Conservation (phyloP, 805 yeast species). For the Saccharomycopsis schoenii region DNA sequence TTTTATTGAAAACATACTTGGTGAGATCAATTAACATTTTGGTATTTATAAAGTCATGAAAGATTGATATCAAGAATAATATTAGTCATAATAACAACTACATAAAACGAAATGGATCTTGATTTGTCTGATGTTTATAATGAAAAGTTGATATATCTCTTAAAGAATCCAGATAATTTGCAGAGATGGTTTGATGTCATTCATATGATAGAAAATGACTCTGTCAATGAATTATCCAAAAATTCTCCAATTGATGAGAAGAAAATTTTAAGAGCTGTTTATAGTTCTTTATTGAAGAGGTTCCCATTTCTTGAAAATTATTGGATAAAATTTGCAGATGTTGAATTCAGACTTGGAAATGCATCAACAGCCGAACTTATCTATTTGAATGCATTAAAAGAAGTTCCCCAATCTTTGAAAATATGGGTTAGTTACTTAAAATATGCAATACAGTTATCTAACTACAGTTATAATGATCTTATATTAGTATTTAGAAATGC, state of each 20-base stretch:
- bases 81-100: too few species aligned
- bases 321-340: constrained; percentile 47
- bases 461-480: constrained; percentile 26
- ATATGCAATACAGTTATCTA: constrained; percentile 26
- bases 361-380: constrained; percentile 29
- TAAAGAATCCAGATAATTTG: constrained; percentile 28
- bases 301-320: constrained; percentile 44
- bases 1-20: too few species aligned
- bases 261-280: constrained; percentile 30
- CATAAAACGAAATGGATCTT: not conserved
- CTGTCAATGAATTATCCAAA: constrained; percentile 28
- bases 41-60: too few species aligned
- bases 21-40: too few species aligned
- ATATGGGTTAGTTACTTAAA: constrained; percentile 43
- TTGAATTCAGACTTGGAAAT: constrained; percentile 37
- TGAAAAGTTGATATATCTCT: not conserved
- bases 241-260: constrained; percentile 26
- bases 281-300: constrained; percentile 33
- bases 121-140: constrained; percentile 1
- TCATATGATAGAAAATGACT: constrained; percentile 24
- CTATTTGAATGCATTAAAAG: constrained; percentile 31
- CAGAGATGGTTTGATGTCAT: constrained; percentile 31
- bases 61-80: too few species aligned
- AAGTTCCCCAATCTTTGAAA: constrained; percentile 35
- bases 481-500: constrained; percentile 36